Evolutionary conservation across 208 protist species (phyloP).

Genomic region (Paratrypanosoma confusum): DNA sequence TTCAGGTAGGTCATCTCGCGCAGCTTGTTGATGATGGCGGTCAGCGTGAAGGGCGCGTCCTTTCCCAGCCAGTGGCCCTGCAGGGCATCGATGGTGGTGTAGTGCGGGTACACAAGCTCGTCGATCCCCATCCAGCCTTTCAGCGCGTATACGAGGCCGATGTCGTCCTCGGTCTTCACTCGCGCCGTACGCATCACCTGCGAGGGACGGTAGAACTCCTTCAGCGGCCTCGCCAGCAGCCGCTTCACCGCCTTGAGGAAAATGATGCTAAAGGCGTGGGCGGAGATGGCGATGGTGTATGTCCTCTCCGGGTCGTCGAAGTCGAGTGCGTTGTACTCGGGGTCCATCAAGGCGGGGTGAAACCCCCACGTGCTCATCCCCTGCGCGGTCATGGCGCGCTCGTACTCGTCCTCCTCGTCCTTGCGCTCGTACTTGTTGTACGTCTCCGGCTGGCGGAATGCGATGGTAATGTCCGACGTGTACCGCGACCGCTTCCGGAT

Average conservation of each 20-base stretch:
- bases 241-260: conserved; percentile 55
- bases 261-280: conserved; percentile 71
- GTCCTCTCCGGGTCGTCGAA: conserved; percentile 74
- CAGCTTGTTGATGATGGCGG: conserved; percentile 79
- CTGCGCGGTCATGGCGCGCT: conserved; percentile 44
- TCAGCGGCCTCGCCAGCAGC: conserved; percentile 62
- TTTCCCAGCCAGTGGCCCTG: conserved; percentile 84
- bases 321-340: conserved; percentile 72
- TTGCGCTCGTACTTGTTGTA: conserved; percentile 80
- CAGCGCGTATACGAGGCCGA: conserved; percentile 70
- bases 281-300: conserved; percentile 65
- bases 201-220: conserved; percentile 78
- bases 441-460: conserved; percentile 61
- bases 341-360: conserved; percentile 74
- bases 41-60: conserved; percentile 76
- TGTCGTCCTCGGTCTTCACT: conserved; percentile 53
- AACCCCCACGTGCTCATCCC: conserved; percentile 83
- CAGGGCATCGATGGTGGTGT: conserved; percentile 81
- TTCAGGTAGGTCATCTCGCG: conserved; percentile 83
- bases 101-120: conserved; percentile 75
- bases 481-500: conserved; percentile 78
- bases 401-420: conserved; percentile 67
- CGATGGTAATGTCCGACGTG: conserved; percentile 72
- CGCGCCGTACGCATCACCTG: conserved; percentile 72
- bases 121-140: conserved; percentile 81